Evolutionary conservation across 2,329 filamentous ascomycete genomes (phyloP).

Genomic region (Calonectria leucothoes): DNA sequence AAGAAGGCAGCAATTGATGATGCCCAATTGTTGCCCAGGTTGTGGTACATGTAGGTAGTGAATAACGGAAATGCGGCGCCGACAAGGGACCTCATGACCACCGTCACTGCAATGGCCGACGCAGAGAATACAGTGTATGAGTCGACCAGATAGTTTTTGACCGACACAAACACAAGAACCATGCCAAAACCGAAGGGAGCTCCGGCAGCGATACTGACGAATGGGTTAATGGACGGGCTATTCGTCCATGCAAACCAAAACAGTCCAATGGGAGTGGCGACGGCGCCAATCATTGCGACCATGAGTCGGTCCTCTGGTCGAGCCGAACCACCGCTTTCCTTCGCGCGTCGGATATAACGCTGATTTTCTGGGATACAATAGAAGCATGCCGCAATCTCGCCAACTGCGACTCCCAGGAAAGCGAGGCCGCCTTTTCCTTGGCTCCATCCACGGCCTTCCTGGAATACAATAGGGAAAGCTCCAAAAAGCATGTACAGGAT

Average conservation of each 20-base stretch:
- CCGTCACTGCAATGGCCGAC: slow-evolving; percentile 34
- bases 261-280: slow-evolving; percentile 33
- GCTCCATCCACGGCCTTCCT: slow-evolving; percentile 51
- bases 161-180: slow-evolving; percentile 36
- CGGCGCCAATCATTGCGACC: slow-evolving; percentile 33
- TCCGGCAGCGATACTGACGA: slow-evolving; percentile 32
- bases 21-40: slow-evolving; percentile 31
- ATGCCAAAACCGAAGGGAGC: slow-evolving; percentile 31
- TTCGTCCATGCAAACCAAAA: slow-evolving; percentile 39
- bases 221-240: slow-evolving; percentile 29
- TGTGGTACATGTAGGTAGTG: slow-evolving; percentile 32
- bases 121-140: slow-evolving; percentile 34
- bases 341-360: slow-evolving; percentile 22
- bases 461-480: slow-evolving; percentile 74
- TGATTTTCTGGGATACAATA: slow-evolving; percentile 31
- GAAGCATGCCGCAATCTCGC: slow-evolving; percentile 24
- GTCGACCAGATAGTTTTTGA: slow-evolving; percentile 33
- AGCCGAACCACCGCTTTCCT: slow-evolving; percentile 24
- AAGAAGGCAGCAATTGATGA: slow-evolving; percentile 33
- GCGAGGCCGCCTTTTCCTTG: slow-evolving; percentile 32
- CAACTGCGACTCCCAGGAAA: slow-evolving; percentile 35
- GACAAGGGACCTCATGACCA: slow-evolving; percentile 30
- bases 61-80: slow-evolving; percentile 35
- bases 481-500: slow-evolving; percentile 79
- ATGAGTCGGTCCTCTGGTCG: slow-evolving; percentile 32